Percentiles rank a stretch among this genome's conserved stretches.
Conservation (phyloP, 495 filamentous ascomycete species). For the Penicillium macrosclerotiorum region DNA sequence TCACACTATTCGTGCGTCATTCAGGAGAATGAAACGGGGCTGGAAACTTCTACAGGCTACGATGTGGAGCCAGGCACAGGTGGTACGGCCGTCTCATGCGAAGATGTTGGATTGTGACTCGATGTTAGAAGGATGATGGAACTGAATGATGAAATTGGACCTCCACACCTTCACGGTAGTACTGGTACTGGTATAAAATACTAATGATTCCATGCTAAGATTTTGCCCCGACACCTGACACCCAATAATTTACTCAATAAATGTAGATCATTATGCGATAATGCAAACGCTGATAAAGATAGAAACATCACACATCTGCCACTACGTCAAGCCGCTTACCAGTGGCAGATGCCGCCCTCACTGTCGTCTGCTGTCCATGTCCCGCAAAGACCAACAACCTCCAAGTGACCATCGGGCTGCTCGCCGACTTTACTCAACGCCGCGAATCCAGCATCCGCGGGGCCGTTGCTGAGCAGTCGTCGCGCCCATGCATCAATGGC, state of each 20-base stretch:
- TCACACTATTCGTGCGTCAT: slow-evolving; percentile 9
- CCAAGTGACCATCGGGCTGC: slow-evolving; percentile 56
- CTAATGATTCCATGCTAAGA: background rate
- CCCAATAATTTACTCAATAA: slow-evolving; percentile 2
- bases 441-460: slow-evolving; percentile 34
- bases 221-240: background rate
- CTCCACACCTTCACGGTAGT: background rate
- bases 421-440: slow-evolving; percentile 68
- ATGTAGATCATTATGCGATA: slow-evolving; percentile 15
- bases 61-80: background rate
- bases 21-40: slow-evolving; percentile 1
- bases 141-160: slow-evolving; percentile 11
- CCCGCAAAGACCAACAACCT: slow-evolving; percentile 76
- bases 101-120: background rate
- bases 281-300: slow-evolving; percentile 18
- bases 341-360: slow-evolving; percentile 72
- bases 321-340: slow-evolving; percentile 26
- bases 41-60: slow-evolving; percentile 8
- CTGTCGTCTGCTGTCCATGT: slow-evolving; percentile 84
- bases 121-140: background rate
- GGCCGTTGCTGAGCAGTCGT: slow-evolving; percentile 64
- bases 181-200: background rate
- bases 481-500: slow-evolving; percentile 81
- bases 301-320: background rate
- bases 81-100: background rate